Evolutionary conservation across 2,329 filamentous ascomycete genomes (phyloP), one percentile per base, ranked within the genome.

Genomic region (Fusarium xylarioides): DNA sequence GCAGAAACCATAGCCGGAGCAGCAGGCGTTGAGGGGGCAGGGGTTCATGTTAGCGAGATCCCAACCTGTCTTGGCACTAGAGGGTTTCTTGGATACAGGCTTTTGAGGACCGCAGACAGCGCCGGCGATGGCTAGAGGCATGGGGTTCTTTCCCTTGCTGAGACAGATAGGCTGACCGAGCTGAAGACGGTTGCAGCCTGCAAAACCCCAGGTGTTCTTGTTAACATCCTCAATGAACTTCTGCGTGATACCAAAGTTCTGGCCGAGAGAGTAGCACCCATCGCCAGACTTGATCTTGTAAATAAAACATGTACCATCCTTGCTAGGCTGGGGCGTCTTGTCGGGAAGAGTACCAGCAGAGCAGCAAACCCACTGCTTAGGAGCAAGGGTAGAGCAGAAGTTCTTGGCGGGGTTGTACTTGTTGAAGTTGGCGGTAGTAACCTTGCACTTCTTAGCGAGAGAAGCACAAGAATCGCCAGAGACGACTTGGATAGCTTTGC

Each of bases 1-100:
- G 30, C 86, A 88, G 53, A 84, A 80, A 1, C 85, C 86, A 78
- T 83, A 84, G 23, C 79, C 76, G 18, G 81, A 80, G 70, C 83
- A 85, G 71, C 83, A 85, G 2, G 79, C 81, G 32, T 84, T 84
- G 1, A 86, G 76, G 0, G 83, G 83, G 66, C 86, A 88, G 0
- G 81, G 83, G 66, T 87, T 88, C 11, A 88, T 74, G 14, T 77
- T 72, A 1, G 78, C 69, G 7, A 86, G 74, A 55, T 76, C 77
- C 77, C 47, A 66, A 1, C 63, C 40, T 19, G 74, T 80, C n/a
- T 79, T 81, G 2, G 71, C 63, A 18, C 78, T 73, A 0, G 74
- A 21, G 0, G 79, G 79, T n/a, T 68, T 70, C 16, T 52, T 59
- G 0, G 81, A 80, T 11, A 77, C 79, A 7, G 77, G 74, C 42